Evolutionary conservation across 305 asterid species (phyloP), one percentile per base, ranked within the genome.

Genomic region (Fraxinus xanthoxyloides): DNA sequence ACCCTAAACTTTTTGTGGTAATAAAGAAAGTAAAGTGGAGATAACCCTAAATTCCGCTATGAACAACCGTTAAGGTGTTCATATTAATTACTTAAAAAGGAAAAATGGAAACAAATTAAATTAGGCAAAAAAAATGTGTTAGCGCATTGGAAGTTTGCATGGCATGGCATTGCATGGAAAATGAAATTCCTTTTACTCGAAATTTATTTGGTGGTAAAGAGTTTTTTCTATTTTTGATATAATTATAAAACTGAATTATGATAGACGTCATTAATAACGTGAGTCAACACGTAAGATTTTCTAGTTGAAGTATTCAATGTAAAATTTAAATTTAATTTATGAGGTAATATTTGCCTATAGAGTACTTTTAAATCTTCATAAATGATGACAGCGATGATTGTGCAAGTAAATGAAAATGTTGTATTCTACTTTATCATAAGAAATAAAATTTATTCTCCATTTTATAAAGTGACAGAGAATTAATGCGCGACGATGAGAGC

Each of bases 1-100:
- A 84, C 90, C 92, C 90, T 87, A 85, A 86, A 48, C 73, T 13
- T 30, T 56, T 77, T 79, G 87, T 77, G 83, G 84, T 79, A 84
- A 86, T 79, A 81, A 83, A 80, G 81, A 32, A 48, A 78, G 77
- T 74, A 84, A 79, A 77, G 80, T 72, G 84, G 84, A 86, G 86
- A 77, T 82, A 85, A 80, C 86, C 89, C 85, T 85, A 84, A 51
- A 76, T 84, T 67, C 77, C 81, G 38, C 13, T 79, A n/a, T 54
- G 65, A 54, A 19, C 26, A n/a, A n/a, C 26, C 26, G 65, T 54
- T 54, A 54, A 17, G 75, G 65, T 15, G 70, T 63, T 54, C 32
- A 69, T 83, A 67, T 80, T 80, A 83, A 38, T 79, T 54, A 65
- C 78, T 43, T 12, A 12, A 4, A 9, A 4, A 34, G 9, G 19